Evolutionary conservation across 495 filamentous ascomycete species (phyloP).

Genomic region (Penicillium lividum): DNA sequence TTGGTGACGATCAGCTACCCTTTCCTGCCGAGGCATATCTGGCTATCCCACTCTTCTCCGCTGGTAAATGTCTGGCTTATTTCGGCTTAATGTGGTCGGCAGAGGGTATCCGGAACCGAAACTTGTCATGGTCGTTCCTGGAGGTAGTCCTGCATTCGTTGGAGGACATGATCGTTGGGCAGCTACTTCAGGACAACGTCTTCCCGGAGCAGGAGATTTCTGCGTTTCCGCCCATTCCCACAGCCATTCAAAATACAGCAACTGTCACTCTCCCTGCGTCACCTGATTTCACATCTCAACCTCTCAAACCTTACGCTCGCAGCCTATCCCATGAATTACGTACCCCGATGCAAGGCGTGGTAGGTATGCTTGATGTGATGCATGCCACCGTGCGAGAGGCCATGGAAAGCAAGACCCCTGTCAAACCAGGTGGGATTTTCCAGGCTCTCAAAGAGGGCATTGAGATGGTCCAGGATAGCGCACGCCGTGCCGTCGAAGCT

Average conservation of each 20-base stretch:
- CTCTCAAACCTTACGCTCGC: conserved; percentile 74
- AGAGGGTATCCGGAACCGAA: conserved; percentile 57
- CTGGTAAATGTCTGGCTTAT: conserved; percentile 70
- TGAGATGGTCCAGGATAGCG: conserved; percentile 80
- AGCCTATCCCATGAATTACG: conserved; percentile 78
- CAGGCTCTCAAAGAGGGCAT: conserved; percentile 70
- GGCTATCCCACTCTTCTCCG: conserved; percentile 69
- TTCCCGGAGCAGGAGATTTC: conserved; percentile 11
- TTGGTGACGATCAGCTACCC: conserved; percentile 61
- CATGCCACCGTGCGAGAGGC: conserved; percentile 75
- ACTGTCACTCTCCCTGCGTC: conserved; percentile 22
- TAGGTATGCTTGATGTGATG: conserved; percentile 87
- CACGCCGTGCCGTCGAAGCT: conserved; percentile 74
- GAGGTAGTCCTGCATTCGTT: conserved; percentile 76
- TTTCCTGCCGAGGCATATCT: conserved; percentile 69
- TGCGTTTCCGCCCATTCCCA: conserved; percentile 13
- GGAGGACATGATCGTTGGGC: conserved; percentile 67
- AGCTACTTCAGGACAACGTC: conserved; percentile 38
- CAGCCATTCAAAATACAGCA: conserved; percentile 41
- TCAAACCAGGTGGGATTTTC: conserved; percentile 56
- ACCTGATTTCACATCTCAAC: conserved; percentile 54
- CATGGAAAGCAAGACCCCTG: conserved; percentile 54
- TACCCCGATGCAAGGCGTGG: conserved; percentile 84
- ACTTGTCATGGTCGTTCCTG: conserved; percentile 67
- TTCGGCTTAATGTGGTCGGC: conserved; percentile 75